A percentile compares a stretch with the other conserved stretches of the same genome.
These are phyloP conservation scores for Nicotiana sylvestris DNA, from an alignment of 257 asterid genomes.

Conservation along the genomic window DNA sequence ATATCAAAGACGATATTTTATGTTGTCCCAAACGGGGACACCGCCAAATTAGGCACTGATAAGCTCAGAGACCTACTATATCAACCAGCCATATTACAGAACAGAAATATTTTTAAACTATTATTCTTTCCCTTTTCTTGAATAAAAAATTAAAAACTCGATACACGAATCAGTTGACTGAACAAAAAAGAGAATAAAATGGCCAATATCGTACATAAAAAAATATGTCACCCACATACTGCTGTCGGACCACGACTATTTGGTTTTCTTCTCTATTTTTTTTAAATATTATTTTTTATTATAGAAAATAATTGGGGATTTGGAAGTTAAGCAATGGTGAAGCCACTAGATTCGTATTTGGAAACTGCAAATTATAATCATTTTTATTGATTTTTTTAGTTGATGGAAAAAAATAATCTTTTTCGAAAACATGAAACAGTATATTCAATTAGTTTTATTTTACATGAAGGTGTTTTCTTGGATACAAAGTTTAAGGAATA, in stretches of 20 bases:
- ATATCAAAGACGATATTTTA: slow-evolving; percentile 19
- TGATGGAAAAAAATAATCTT: too few species aligned
- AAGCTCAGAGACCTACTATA: slow-evolving; percentile 7
- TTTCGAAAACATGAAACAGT: too few species aligned
- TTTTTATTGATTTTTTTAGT: too few species aligned
- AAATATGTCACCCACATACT: slow-evolving; percentile 32
- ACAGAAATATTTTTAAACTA: background rate
- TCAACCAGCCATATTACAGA: too few species aligned
- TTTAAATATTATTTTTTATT: background rate
- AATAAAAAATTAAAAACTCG: background rate
- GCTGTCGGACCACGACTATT: slow-evolving; percentile 27
- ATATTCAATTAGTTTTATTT: too few species aligned
- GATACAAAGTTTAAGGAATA: too few species aligned
- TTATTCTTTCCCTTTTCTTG: background rate
- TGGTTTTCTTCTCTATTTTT: background rate
- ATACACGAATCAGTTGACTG: background rate
- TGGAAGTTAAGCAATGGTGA: background rate
- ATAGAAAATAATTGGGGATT: background rate
- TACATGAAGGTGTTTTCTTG: too few species aligned
- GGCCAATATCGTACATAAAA: slow-evolving; percentile 16
- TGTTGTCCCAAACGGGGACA: slow-evolving; percentile 46
- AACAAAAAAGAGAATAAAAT: background rate
- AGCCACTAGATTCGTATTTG: background rate
- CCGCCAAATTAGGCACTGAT: slow-evolving; percentile 35
- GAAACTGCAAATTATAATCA: background rate